Evolutionary conservation across 192 early-diverging fungal genomes (phyloP).

Genomic region (Backusella australiensis): DNA sequence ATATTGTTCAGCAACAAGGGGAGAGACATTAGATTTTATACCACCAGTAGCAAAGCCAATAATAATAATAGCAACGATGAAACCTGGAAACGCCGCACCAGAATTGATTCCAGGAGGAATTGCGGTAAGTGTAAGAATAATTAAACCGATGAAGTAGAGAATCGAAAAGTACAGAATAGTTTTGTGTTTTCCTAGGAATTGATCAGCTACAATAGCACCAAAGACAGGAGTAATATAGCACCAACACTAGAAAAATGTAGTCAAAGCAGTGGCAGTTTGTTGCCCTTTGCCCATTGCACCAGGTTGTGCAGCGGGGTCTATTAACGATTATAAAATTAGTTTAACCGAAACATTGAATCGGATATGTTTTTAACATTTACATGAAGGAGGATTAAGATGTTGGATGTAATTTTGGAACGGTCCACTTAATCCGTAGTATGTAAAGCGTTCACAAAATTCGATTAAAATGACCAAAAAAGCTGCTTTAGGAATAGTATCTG

Average conservation of each 20-base stretch:
- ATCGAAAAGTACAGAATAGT: constrained; percentile 64
- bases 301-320: constrained; percentile 39
- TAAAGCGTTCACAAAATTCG: constrained; percentile 67
- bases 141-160: constrained; percentile 64
- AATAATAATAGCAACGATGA: constrained; percentile 65
- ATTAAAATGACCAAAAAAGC: constrained; percentile 55
- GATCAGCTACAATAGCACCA: constrained; percentile 69
- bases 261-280: constrained; percentile 53
- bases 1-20: constrained; percentile 61
- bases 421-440: constrained; percentile 59
- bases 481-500: constrained; percentile 56
- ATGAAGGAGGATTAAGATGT: constrained; percentile 16
- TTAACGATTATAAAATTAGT: background rate
- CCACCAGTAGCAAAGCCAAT: constrained; percentile 78
- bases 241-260: constrained; percentile 53
- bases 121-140: constrained; percentile 62
- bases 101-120: constrained; percentile 52
- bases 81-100: constrained; percentile 60
- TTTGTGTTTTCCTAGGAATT: constrained; percentile 74
- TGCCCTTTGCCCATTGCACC: constrained; percentile 53
- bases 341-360: background rate
- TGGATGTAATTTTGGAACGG: constrained; percentile 49
- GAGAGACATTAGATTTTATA: constrained; percentile 57
- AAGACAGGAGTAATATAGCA: constrained; percentile 52
- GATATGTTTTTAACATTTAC: constrained; percentile 22